A percentile compares a stretch with the other conserved stretches of the same genome.
These are phyloP conservation scores for Coccomyxa sp. DNA, from an alignment of 139 green algal genomes.

Conservation along the genomic window DNA sequence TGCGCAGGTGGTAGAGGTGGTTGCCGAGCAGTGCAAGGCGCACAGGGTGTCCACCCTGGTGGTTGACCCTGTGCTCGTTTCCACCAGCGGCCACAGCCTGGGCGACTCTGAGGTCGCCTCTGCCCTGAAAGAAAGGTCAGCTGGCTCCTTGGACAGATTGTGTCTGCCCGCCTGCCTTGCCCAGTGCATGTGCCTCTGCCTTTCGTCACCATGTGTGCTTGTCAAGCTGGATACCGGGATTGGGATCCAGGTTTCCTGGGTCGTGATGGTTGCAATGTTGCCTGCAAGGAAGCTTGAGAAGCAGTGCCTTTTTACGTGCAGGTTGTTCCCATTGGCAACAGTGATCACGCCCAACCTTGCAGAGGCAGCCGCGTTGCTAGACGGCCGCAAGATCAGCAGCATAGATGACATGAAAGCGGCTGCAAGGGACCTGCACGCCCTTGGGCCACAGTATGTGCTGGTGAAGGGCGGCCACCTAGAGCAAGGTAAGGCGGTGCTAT, in stretches of 20 bases:
- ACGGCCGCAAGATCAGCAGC: slow-evolving; percentile 35
- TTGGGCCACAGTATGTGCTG: slow-evolving; percentile 41
- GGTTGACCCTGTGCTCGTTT: slow-evolving; percentile 92
- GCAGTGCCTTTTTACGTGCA: neutral
- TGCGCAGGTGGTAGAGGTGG: slow-evolving; percentile 10
- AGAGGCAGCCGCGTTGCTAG: slow-evolving; percentile 82
- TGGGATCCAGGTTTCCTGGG: no score
- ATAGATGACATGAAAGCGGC: slow-evolving; percentile 61
- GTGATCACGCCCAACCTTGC: slow-evolving; percentile 92
- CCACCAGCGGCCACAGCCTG: slow-evolving; percentile 80
- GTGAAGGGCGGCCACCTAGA: slow-evolving; percentile 77
- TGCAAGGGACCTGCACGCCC: slow-evolving; percentile 51
- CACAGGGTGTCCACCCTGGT: slow-evolving; percentile 53
- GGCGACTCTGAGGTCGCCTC: slow-evolving; percentile 46
- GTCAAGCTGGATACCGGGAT: no score
- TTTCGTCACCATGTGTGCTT: no score
- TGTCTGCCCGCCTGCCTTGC: no score
- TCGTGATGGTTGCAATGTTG: no score
- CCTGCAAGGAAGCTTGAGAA: no score
- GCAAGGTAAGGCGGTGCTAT: no score
- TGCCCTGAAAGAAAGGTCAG: slow-evolving; percentile 33
- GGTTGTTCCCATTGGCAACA: slow-evolving; percentile 76
- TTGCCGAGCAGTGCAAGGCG: slow-evolving; percentile 42
- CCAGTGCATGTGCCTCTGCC: no score
- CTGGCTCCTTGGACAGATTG: no score